Conservation (phyloP, 257 asterid genomes). For the Thymus quinquecostatus region DNA sequence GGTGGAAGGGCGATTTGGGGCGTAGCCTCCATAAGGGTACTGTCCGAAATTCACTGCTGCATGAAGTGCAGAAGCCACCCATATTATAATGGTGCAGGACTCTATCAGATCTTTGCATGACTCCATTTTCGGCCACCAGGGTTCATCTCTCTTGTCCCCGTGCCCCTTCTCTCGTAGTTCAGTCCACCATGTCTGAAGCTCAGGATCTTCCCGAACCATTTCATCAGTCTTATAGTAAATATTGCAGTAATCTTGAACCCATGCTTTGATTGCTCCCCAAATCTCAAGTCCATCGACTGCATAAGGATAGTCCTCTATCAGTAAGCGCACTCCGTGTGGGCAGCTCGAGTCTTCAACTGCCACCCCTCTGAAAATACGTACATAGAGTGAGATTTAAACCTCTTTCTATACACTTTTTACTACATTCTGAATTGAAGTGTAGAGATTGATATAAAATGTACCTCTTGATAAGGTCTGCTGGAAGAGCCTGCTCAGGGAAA, state of each 20-base stretch:
- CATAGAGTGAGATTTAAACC: conserved; percentile 18
- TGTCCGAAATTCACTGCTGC: conserved; percentile 78
- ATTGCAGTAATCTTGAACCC: conserved; percentile 71
- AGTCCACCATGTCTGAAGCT: conserved; percentile 87
- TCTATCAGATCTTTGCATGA: conserved; percentile 52
- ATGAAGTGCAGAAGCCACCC: conserved; percentile 84
- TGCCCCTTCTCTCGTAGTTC: conserved; percentile 71
- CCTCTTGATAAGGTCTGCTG: conserved; percentile 82
- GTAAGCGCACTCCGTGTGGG: conserved; percentile 61
- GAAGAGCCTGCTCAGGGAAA: conserved; percentile 81
- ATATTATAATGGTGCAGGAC: conserved; percentile 69
- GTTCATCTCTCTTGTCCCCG: conserved; percentile 65
- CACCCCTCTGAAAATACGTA: conserved; percentile 51
- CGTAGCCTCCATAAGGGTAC: conserved; percentile 69
- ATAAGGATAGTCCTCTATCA: conserved; percentile 72
- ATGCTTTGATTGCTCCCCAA: conserved; percentile 76
- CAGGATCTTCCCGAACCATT: conserved; percentile 47
- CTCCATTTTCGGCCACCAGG: conserved; percentile 83
- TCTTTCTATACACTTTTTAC: background rate
- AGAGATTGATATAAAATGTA: conserved; percentile 11
- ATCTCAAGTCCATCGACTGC: conserved; percentile 85
- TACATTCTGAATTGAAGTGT: background rate
- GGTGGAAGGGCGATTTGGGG: conserved; percentile 65
- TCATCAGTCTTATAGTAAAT: conserved; percentile 59
- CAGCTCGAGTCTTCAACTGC: conserved; percentile 63